Conservation (phyloP, 2,329 filamentous ascomycete genomes). For the Botrytis pseudocinerea region DNA sequence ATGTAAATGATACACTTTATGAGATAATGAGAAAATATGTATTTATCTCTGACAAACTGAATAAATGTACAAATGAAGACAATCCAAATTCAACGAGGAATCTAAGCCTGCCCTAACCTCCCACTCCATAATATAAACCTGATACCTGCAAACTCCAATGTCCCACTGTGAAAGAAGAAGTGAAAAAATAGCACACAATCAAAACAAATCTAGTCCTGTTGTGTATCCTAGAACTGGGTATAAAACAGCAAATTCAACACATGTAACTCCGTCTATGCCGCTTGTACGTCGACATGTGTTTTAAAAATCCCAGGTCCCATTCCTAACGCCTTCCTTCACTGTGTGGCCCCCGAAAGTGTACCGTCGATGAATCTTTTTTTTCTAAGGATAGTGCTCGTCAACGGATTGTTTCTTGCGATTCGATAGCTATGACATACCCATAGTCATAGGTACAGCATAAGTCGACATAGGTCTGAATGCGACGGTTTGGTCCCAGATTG, state of each 20-base stretch:
- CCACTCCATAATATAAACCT: not conserved
- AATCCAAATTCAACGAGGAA: not conserved
- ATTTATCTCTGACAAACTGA: not conserved
- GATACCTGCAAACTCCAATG: not conserved
- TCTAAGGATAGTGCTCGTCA: not conserved
- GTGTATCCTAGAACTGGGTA: constrained; percentile 7
- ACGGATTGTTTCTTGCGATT: constrained; percentile 3
- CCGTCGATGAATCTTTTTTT: not conserved
- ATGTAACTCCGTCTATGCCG: not conserved
- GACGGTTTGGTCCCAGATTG: not conserved
- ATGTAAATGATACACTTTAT: not conserved
- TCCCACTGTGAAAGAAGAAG: not conserved
- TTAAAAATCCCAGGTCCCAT: not conserved
- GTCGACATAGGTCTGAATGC: not conserved
- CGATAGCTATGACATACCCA: not conserved
- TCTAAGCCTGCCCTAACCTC: not conserved
- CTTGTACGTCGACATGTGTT: not conserved
- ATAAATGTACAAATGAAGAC: not conserved
- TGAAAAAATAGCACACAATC: not conserved
- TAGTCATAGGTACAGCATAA: constrained; percentile 5
- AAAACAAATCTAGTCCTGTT: constrained; percentile 7
- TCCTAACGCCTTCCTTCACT: not conserved
- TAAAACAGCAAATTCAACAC: not conserved
- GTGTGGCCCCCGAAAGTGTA: not conserved
- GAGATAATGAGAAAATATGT: not conserved